Evolutionary conservation across 1,139 yeast species (phyloP).

Genomic region (Entelexis paramagnoliae): DNA sequence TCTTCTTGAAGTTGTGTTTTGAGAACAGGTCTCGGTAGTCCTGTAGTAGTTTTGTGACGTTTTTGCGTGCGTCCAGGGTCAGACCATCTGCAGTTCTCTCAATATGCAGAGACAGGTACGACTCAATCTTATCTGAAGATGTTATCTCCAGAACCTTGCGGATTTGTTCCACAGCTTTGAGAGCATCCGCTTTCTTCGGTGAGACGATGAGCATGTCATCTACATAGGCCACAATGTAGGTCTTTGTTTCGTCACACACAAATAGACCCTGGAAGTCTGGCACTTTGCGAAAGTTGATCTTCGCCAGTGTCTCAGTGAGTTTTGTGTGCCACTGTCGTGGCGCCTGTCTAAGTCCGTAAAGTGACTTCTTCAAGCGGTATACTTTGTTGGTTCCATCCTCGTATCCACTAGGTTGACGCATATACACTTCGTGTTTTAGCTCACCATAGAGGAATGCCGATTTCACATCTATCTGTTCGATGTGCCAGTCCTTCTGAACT

Average conservation of each 20-base stretch:
- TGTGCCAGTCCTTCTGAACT: neutral
- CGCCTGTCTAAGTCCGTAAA: neutral
- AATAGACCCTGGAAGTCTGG: neutral
- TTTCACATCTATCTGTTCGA: neutral
- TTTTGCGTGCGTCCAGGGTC: no score
- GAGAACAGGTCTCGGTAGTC: no score
- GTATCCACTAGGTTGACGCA: constrained; percentile 1
- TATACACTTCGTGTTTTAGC: neutral
- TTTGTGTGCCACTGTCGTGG: neutral
- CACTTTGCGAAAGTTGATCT: neutral
- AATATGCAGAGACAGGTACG: neutral
- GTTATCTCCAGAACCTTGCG: neutral
- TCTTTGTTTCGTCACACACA: no score
- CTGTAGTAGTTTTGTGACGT: neutral
- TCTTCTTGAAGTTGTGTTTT: neutral
- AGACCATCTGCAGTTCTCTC: no score
- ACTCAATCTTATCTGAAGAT: neutral
- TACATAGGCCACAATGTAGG: neutral
- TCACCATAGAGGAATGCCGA: neutral
- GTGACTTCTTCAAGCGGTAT: neutral
- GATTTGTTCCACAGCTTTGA: neutral
- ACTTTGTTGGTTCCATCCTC: neutral
- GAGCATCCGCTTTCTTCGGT: neutral
- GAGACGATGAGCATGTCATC: neutral
- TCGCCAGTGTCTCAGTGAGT: neutral